Percentiles rank a stretch among this genome's conserved stretches.
phyloP scores from a whole-genome alignment of 805 yeast species.

The Candida golubevii region DNA sequence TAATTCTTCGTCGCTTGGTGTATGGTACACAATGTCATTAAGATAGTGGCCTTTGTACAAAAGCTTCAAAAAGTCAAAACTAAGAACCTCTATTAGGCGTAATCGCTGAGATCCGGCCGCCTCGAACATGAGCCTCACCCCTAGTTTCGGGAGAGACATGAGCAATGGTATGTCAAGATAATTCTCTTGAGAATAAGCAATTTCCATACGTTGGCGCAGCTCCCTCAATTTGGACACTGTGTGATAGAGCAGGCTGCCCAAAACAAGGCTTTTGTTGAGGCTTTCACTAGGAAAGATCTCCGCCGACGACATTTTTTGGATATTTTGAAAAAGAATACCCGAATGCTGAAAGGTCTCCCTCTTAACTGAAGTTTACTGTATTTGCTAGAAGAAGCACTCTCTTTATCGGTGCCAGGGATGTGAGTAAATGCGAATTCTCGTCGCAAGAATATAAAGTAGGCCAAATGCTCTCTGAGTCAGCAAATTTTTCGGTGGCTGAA shows the following conservation, averaged over 20 bases:
- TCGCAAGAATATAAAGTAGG: no score
- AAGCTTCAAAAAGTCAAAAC: slow-evolving; percentile 21
- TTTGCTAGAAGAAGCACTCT: no score
- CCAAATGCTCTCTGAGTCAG: no score
- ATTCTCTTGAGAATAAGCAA: slow-evolving; percentile 27
- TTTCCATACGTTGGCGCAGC: slow-evolving; percentile 25
- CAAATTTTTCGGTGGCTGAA: no score
- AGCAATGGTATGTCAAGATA: slow-evolving; percentile 31
- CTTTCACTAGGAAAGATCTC: slow-evolving; percentile 33
- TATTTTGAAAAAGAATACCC: not conserved
- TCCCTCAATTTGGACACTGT: slow-evolving; percentile 23
- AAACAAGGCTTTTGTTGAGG: slow-evolving; percentile 24
- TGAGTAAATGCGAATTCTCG: no score
- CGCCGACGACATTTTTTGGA: slow-evolving; percentile 9
- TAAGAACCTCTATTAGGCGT: slow-evolving; percentile 27
- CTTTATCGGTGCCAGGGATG: no score
- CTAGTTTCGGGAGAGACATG: slow-evolving; percentile 23
- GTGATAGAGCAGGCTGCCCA: slow-evolving; percentile 29
- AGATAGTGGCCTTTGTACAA: slow-evolving; percentile 31
- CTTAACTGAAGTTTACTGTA: no score
- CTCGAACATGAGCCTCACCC: slow-evolving; percentile 26
- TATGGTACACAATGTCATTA: slow-evolving; percentile 22
- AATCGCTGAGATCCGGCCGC: slow-evolving; percentile 23
- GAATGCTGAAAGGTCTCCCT: no score
- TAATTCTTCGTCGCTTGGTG: slow-evolving; percentile 13